Percentiles rank a stretch among this genome's conserved stretches.
phyloP scores from a whole-genome alignment of 805 yeast genomes.

The Komagataella mondaviorum region DNA sequence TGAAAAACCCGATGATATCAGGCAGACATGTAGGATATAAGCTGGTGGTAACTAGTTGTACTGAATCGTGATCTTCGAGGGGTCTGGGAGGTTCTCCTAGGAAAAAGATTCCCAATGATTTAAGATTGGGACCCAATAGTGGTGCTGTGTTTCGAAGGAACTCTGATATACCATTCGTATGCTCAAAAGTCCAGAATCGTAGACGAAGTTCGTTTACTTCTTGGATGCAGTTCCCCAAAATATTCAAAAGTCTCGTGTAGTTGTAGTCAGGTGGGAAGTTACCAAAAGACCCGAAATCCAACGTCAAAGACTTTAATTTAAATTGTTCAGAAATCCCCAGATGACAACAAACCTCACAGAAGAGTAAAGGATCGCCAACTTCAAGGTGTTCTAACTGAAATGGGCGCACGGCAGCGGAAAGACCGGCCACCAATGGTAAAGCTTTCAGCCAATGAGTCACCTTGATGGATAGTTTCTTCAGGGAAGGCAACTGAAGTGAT shows the following conservation, averaged over 20 bases:
- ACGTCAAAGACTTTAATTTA: background rate
- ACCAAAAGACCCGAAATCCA: background rate
- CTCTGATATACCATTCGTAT: background rate
- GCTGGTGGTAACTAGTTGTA: background rate
- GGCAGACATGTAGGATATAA: background rate
- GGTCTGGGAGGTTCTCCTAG: background rate
- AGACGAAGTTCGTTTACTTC: background rate
- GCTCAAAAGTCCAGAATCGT: background rate
- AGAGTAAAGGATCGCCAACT: background rate
- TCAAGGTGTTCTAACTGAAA: background rate
- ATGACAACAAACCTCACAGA: background rate
- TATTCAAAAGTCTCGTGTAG: background rate
- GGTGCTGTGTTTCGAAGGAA: background rate
- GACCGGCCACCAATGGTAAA: background rate
- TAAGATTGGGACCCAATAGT: background rate
- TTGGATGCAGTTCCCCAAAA: background rate
- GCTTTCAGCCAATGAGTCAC: background rate
- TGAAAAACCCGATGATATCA: background rate
- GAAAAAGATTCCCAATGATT: background rate
- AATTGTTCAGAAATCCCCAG: background rate
- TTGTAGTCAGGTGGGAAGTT: background rate
- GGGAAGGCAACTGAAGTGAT: background rate
- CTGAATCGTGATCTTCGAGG: background rate
- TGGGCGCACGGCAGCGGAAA: background rate
- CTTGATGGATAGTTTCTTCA: background rate